Evolutionary conservation across 495 filamentous ascomycete species (phyloP).

Genomic region (Hypoxylon perforatum): DNA sequence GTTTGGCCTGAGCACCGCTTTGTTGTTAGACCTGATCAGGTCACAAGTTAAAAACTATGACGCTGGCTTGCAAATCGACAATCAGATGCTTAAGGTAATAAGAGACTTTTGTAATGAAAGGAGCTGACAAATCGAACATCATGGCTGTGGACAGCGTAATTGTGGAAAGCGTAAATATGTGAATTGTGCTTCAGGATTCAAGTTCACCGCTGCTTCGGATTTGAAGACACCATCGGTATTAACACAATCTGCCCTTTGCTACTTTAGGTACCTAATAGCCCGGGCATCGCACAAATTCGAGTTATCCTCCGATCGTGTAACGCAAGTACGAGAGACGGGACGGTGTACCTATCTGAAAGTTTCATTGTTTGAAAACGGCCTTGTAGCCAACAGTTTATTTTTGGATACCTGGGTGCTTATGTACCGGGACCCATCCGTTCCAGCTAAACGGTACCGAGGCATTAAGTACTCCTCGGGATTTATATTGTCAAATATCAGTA

Average conservation of each 20-base stretch:
- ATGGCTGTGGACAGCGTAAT: too few relatives aligned
- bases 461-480: constrained; percentile 26
- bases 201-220: constrained; percentile 38
- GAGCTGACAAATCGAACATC: too few relatives aligned
- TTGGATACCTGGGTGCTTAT: background rate
- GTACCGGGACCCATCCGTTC: constrained; percentile 24
- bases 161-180: background rate
- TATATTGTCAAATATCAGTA: background rate
- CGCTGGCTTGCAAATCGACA: too few relatives aligned
- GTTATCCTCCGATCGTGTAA: constrained; percentile 8
- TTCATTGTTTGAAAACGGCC: background rate
- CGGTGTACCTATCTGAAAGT: background rate
- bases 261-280: too few relatives aligned
- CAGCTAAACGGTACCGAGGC: constrained; percentile 24
- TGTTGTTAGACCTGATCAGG: background rate
- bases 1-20: constrained; percentile 23
- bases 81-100: too few relatives aligned
- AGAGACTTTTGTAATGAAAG: too few relatives aligned
- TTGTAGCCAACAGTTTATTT: constrained; percentile 10
- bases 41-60: too few relatives aligned
- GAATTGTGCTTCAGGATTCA: background rate
- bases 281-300: background rate
- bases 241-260: too few relatives aligned
- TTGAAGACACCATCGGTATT: constrained; percentile 6
- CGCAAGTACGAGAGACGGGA: background rate